These are phyloP conservation scores for Tricladium varicosporioides DNA, from an alignment of 2,329 filamentous ascomycete species.

Conservation along the genomic window DNA sequence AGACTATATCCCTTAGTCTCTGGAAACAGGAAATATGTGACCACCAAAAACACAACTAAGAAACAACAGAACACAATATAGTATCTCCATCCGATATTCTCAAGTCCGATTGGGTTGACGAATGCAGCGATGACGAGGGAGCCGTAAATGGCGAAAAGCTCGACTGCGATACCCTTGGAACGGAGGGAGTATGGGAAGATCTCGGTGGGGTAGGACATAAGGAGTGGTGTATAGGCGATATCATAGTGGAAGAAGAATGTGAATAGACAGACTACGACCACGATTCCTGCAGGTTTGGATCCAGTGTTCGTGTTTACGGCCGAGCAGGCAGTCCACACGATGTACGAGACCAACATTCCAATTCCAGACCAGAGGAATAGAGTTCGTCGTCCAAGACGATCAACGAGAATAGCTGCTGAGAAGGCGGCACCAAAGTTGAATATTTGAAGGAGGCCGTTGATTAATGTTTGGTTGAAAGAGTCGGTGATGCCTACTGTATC, in stretches of 20 bases:
- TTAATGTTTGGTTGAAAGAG: conserved; percentile 23
- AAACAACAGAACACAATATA: conserved; percentile 39
- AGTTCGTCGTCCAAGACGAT: conserved; percentile 25
- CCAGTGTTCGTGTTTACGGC: conserved; percentile 47
- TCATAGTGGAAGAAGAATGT: conserved; percentile 59
- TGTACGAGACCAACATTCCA: conserved; percentile 29
- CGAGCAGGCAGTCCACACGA: conserved; percentile 35
- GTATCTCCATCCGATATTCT: conserved; percentile 38
- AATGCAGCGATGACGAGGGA: conserved; percentile 30
- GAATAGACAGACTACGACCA: conserved; percentile 58
- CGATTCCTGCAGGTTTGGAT: conserved; percentile 45
- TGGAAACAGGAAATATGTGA: conserved; percentile 30
- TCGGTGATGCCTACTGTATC: conserved; percentile 25
- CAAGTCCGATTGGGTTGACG: conserved; percentile 40
- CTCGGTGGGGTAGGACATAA: conserved; percentile 58
- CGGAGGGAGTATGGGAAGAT: conserved; percentile 57
- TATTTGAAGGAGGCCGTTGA: conserved; percentile 29
- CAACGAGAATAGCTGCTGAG: conserved; percentile 24
- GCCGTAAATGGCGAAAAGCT: conserved; percentile 14
- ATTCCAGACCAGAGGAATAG: conserved; percentile 34
- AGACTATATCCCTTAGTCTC: conserved; percentile 40
- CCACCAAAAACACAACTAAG: conserved; percentile 13
- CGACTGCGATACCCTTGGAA: conserved; percentile 22
- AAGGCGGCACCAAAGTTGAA: conserved; percentile 54
- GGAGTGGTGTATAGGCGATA: conserved; percentile 57